These are phyloP conservation scores for Macrolepiota fuliginosa DNA, from an alignment of 768 basidiomycete genomes.

Conservation along the genomic window DNA sequence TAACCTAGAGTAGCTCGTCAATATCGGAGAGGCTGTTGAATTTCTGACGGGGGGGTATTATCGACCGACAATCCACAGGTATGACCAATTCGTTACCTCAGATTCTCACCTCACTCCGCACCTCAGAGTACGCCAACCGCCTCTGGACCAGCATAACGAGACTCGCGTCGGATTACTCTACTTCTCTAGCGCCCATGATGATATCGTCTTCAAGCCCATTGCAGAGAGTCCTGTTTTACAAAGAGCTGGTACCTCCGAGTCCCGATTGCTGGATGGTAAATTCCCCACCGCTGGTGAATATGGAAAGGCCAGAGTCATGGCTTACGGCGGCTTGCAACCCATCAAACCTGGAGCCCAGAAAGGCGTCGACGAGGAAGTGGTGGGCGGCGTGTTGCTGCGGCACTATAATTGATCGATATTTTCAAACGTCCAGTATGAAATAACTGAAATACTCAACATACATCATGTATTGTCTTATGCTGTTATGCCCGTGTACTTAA, in stretches of 20 bases:
- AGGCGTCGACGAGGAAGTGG: slow-evolving; percentile 43
- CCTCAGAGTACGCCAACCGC: slow-evolving; percentile 45
- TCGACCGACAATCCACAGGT: slow-evolving; percentile 44
- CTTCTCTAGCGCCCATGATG: slow-evolving; percentile 43
- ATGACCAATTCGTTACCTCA: not conserved
- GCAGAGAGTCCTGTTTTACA: slow-evolving; percentile 41
- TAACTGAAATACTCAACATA: not conserved
- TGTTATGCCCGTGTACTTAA: not conserved
- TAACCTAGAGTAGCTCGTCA: slow-evolving; percentile 30
- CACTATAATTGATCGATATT: slow-evolving; percentile 38
- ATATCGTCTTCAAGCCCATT: slow-evolving; percentile 38
- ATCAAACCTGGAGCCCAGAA: slow-evolving; percentile 25
- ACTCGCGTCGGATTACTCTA: slow-evolving; percentile 48
- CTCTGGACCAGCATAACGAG: slow-evolving; percentile 38
- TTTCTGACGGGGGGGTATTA: slow-evolving; percentile 48
- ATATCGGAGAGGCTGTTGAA: slow-evolving; percentile 46
- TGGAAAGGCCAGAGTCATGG: slow-evolving; percentile 35
- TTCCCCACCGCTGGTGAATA: slow-evolving; percentile 42
- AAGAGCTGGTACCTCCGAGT: slow-evolving; percentile 27
- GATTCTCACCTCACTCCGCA: not conserved
- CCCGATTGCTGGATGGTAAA: slow-evolving; percentile 28
- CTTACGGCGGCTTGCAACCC: slow-evolving; percentile 38
- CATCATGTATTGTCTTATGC: not conserved
- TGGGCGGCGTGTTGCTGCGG: slow-evolving; percentile 43
- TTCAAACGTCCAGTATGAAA: not conserved